Evolutionary conservation across 495 filamentous ascomycete species (phyloP).

Genomic region (Tuber umbilicatum): DNA sequence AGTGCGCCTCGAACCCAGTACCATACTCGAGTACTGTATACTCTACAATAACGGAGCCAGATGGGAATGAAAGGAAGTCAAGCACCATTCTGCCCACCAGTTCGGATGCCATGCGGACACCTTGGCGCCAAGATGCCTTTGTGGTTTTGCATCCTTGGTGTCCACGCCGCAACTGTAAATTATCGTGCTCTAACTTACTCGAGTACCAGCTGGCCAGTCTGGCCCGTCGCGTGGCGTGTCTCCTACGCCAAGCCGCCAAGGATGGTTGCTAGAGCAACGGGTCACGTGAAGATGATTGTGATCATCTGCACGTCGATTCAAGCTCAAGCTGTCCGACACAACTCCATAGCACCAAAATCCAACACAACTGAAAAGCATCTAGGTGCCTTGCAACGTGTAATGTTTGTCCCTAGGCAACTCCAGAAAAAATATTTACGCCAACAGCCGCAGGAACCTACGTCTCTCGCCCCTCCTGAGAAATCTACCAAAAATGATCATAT

Average conservation of each 20-base stretch:
- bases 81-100: background rate
- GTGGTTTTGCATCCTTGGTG: too few species aligned
- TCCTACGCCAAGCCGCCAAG: background rate
- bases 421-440: slow-evolving; percentile 22
- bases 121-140: too few species aligned
- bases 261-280: background rate
- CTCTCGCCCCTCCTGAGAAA: slow-evolving; percentile 16
- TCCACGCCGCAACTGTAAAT: too few species aligned
- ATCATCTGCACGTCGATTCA: background rate
- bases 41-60: background rate
- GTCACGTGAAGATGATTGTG: background rate
- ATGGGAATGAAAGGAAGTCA: background rate
- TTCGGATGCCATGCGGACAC: too few species aligned
- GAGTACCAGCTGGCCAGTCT: background rate
- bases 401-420: slow-evolving; percentile 44
- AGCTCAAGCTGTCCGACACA: background rate
- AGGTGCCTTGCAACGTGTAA: slow-evolving; percentile 20
- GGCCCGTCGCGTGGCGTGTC: background rate
- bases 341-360: background rate
- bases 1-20: background rate
- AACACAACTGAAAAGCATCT: slow-evolving; percentile 3
- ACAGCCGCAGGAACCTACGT: slow-evolving; percentile 12
- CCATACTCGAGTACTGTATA: too few species aligned
- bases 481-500: slow-evolving; percentile 13
- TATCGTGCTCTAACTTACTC: too few species aligned